phyloP scores from a whole-genome alignment of 1,284 basidiomycete genomes.

The Heimioporus retisporus region DNA sequence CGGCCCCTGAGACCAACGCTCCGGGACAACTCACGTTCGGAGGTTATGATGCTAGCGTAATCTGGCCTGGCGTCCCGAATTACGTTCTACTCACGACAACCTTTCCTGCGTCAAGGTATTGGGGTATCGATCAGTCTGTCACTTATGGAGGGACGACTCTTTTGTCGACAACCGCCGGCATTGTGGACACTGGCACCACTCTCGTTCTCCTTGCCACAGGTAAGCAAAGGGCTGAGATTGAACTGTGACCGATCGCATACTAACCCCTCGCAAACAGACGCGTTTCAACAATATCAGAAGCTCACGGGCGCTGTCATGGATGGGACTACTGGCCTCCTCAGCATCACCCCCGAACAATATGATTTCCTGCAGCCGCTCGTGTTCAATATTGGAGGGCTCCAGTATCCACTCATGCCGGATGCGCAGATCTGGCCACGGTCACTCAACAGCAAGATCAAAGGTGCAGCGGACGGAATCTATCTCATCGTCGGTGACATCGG shows the following conservation, averaged over 20 bases:
- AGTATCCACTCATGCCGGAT: background rate
- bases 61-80: slow-evolving; percentile 50
- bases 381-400: background rate
- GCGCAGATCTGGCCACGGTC: slow-evolving; percentile 6
- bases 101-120: slow-evolving; percentile 57
- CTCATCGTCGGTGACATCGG: slow-evolving; percentile 1
- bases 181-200: slow-evolving; percentile 1
- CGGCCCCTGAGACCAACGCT: slow-evolving; percentile 39
- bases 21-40: slow-evolving; percentile 64
- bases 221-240: background rate
- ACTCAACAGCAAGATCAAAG: background rate
- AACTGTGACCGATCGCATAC: background rate
- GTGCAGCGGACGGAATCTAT: background rate
- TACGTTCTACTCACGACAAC: slow-evolving; percentile 62
- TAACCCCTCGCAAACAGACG: background rate
- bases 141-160: background rate
- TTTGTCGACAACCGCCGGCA: background rate
- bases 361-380: background rate
- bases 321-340: background rate
- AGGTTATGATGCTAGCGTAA: slow-evolving; percentile 53
- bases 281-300: background rate
- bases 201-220: background rate
- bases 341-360: background rate
- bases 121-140: slow-evolving; percentile 66
- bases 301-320: background rate